Conservation (phyloP, 495 filamentous ascomycete species). For the Bacidia gigantensis region DNA sequence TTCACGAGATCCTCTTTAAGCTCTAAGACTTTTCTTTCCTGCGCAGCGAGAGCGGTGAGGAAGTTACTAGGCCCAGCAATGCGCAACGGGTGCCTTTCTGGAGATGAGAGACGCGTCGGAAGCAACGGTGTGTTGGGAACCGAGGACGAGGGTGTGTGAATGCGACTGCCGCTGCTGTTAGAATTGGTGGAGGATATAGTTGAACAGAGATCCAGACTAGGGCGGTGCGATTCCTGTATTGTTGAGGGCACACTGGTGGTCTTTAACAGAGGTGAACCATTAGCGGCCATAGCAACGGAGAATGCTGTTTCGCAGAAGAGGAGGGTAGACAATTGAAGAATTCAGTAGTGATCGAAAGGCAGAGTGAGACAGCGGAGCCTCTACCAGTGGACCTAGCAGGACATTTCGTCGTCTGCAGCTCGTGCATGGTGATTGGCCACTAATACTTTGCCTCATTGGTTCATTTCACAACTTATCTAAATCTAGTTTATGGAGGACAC, state of each 20-base stretch:
- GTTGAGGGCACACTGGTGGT: background rate
- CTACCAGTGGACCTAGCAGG: too few species aligned
- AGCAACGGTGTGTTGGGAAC: conserved; percentile 24
- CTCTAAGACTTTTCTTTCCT: conserved; percentile 88
- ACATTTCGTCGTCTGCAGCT: too few species aligned
- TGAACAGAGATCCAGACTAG: conserved; percentile 21
- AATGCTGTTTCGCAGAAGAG: too few species aligned
- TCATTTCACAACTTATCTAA: too few species aligned
- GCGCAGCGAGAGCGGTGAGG: conserved; percentile 76
- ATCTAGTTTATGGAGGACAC: too few species aligned
- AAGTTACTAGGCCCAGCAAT: conserved; percentile 62
- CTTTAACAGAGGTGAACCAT: too few species aligned
- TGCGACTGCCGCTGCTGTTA: conserved; percentile 25
- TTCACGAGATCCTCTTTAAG: conserved; percentile 72
- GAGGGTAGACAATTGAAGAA: too few species aligned
- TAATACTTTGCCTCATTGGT: too few species aligned
- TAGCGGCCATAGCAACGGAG: too few species aligned
- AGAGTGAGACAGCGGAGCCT: too few species aligned
- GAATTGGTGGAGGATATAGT: conserved; percentile 35
- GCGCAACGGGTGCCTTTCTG: conserved; percentile 19
- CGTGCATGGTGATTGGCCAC: too few species aligned
- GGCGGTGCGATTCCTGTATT: background rate
- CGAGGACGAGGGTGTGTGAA: conserved; percentile 25
- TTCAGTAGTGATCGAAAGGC: too few species aligned
- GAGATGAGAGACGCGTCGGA: conserved; percentile 24